These are phyloP conservation scores for Blastocystis sp. DNA, from an alignment of 352 stramenopile genomes.

Conservation along the genomic window DNA sequence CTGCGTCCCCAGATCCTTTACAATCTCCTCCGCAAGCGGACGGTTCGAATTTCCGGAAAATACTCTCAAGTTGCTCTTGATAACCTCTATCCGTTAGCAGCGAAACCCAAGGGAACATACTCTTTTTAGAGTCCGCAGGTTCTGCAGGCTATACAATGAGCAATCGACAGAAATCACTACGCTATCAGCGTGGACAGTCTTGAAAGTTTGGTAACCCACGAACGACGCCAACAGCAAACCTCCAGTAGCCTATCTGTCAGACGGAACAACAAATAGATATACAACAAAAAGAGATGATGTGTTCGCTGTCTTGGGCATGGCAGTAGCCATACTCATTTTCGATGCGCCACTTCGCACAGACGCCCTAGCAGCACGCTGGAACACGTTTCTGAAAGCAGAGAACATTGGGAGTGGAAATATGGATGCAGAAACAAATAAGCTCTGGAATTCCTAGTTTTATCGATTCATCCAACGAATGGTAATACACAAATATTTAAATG, in stretches of 20 bases:
- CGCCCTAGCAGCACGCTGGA: constrained; percentile 1
- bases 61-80: constrained; percentile 68
- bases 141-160: constrained; percentile 23
- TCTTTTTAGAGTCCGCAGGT: neutral
- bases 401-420: constrained; percentile 4
- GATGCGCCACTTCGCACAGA: neutral
- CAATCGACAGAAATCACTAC: neutral
- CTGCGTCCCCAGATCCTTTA: constrained; percentile 89
- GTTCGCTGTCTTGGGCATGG: neutral
- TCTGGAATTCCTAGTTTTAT: neutral
- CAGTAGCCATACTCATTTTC: neutral
- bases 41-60: constrained; percentile 96
- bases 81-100: neutral
- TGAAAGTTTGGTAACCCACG: constrained; percentile 35
- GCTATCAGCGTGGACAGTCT: constrained; percentile 2
- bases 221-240: neutral
- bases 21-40: constrained; percentile 89
- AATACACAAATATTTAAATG: no score
- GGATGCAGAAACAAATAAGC: neutral
- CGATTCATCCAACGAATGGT: no score
- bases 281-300: neutral
- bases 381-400: constrained; percentile 22
- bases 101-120: neutral
- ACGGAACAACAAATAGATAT: neutral
- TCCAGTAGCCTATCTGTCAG: constrained; percentile 10